Base-by-base conservation (phyloP, 2,329 filamentous ascomycete species). In the Neospermospora avenae region DNA sequence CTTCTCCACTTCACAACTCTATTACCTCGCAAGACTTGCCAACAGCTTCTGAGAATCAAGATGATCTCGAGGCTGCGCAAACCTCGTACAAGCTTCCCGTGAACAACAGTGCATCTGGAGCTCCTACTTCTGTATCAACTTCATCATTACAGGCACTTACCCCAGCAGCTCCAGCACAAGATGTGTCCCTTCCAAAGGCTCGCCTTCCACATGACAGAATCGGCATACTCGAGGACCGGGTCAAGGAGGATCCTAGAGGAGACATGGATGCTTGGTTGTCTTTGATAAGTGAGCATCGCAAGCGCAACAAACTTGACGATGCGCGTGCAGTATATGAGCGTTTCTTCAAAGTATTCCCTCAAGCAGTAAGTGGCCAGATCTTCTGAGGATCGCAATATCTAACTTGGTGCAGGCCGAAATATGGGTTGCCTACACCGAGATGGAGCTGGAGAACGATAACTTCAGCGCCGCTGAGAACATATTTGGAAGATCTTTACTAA, bases 241-340 rank as follows among this genome's bases (percentile, higher is more conserved):
- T 98, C 74, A 88, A 89, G 73, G 90, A 97, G 71, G 95, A 99
- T 72, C 90, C 93, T 16, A 89, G 91, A 69, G 95, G 93, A 71
- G 93, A 97, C 69, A 85, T 95, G 75, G 90, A 95, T 73, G 91
- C 93, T 34, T 99, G 95, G 95, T 78, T 96, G 69, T 84, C 84
- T 66, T 81, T 99, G 72, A 93, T 99, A 72, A 84, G 84, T 67
- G 91, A 97, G 73, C 85, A 96, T 74, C 88, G 88, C 68, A 87
- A 84, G 70, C 90, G 89, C 69, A 89, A 89, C 76, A 90, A 92
- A 74, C 77, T 93, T 63, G 91, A 96, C 62, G 89, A 93, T 69
- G 85, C 90, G 28, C 86, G 93, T 65, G 84, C 81, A 60, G 85
- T 88, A 16, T 99, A 95, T 72, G 89, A 95, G 65, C 85, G 91